phyloP scores from a whole-genome alignment of 192 early-diverging fungal species.

The Gonapodya prolifera region DNA sequence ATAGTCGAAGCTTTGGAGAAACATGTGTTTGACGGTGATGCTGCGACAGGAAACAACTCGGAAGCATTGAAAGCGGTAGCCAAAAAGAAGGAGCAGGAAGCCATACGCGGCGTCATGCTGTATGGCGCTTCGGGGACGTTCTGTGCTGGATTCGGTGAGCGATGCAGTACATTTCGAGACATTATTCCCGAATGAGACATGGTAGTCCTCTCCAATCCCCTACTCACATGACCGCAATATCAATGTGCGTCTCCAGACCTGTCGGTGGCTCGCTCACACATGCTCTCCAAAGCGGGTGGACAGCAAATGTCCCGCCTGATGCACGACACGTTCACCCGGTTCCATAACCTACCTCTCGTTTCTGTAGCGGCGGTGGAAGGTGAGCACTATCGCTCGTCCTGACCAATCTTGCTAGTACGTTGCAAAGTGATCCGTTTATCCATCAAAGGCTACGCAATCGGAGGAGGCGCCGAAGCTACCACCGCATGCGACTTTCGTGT shows the following conservation, averaged over 20 bases:
- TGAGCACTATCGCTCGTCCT: no score
- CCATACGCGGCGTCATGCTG: not conserved
- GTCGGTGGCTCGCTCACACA: not conserved
- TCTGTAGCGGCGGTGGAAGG: constrained; percentile 46
- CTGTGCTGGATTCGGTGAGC: not conserved
- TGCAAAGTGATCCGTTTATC: no score
- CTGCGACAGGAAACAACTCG: no score
- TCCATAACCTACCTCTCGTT: constrained; percentile 38
- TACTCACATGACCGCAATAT: no score
- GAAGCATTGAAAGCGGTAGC: no score
- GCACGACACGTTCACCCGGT: constrained; percentile 41
- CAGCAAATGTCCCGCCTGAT: constrained; percentile 36
- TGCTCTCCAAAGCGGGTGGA: constrained; percentile 16
- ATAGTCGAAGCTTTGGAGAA: not conserved
- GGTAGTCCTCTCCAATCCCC: not conserved
- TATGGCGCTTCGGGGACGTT: not conserved
- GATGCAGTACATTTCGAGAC: not conserved
- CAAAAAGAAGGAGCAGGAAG: not conserved
- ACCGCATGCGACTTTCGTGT: constrained; percentile 47
- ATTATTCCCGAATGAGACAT: not conserved
- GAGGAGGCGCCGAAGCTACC: constrained; percentile 52
- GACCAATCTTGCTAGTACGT: no score
- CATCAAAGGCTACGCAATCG: constrained; percentile 49
- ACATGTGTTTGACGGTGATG: not conserved
- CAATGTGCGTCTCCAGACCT: no score